Evolutionary conservation across 371 early-diverging fungal species (phyloP), one percentile per base, ranked within the genome.

Genomic region (Quaeritorhiza haematococci): DNA sequence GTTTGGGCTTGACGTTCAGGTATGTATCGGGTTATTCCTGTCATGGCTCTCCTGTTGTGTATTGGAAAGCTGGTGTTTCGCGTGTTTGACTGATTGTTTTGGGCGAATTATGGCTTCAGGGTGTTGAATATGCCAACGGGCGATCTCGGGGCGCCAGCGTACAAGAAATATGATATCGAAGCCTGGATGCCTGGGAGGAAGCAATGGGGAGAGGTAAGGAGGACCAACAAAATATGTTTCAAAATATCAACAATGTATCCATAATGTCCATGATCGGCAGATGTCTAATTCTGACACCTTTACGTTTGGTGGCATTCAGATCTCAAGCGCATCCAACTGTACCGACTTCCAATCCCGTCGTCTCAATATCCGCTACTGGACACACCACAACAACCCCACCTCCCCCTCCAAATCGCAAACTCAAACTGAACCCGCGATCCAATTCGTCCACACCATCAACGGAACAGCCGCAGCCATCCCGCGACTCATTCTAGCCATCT

Each of bases 401-500:
- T n/a, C n/a, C n/a, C n/a, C n/a, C n/a, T n/a, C n/a, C n/a, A n/a
- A n/a, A n/a, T n/a, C n/a, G n/a, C n/a, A n/a, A n/a, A 49, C 33
- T 26, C 4, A 33, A 4, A 69, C 78, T 19, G 84, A 74, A 44
- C n/a, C n/a, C n/a, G n/a, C n/a, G n/a, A n/a, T n/a, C n/a, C n/a
- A n/a, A n/a, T 93, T 90, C 75, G 93, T 84, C 7, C 94, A 94
- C 62, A 93, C 94, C 0, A 64, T 96, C 3, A 96, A 96, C 64
- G 95, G 93, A 1, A 96, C 96, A 3, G 95, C 93, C 0, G 84
- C 89, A 53, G 96, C 96, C 1, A 83, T 94, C n/a, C 95, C 94
- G 8, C 79, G 96, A 2, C 73, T 92, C 19, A 87, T 91, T 33
- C 88, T 93, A 52, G 89, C 94, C 3, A 66, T 96, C 1, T 59